Evolutionary conservation across 116 monocot genomes (phyloP).

Genomic region (Thalassia testudinum): DNA sequence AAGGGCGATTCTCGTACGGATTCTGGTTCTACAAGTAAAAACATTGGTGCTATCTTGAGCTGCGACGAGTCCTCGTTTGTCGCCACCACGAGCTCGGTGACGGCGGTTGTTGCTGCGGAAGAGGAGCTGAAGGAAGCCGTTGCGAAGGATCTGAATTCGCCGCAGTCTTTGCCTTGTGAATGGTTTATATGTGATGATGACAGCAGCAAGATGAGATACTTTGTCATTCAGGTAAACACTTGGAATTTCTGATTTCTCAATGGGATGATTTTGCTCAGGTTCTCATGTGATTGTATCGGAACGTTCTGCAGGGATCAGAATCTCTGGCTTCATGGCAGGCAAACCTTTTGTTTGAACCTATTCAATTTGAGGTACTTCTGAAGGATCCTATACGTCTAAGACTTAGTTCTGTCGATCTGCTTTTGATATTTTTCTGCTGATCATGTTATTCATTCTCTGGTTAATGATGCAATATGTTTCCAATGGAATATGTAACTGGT

Average conservation of each 20-base stretch:
- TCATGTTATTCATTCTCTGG: too few relatives aligned
- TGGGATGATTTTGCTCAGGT: neutral
- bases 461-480: too few relatives aligned
- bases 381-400: too few relatives aligned
- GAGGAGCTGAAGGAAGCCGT: conserved; percentile 62
- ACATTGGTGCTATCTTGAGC: too few relatives aligned
- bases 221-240: conserved; percentile 68
- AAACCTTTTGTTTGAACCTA: conserved; percentile 90
- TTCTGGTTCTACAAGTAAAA: neutral
- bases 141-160: conserved; percentile 61
- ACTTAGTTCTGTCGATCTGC: too few relatives aligned
- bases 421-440: too few relatives aligned
- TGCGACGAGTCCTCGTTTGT: conserved; percentile 42
- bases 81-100: conserved; percentile 62
- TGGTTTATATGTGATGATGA: conserved; percentile 91
- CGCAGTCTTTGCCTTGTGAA: conserved; percentile 49
- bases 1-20: conserved; percentile 2
- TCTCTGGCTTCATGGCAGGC: conserved; percentile 89
- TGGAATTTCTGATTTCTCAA: neutral
- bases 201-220: conserved; percentile 49
- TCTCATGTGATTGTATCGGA: neutral
- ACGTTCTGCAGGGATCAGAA: conserved; percentile 62
- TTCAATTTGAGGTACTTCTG: conserved; percentile 75
- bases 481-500: too few relatives aligned
- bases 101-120: conserved; percentile 66